Evolutionary conservation across 495 filamentous ascomycete genomes (phyloP).

Genomic region (Annulohypoxylon stygium): DNA sequence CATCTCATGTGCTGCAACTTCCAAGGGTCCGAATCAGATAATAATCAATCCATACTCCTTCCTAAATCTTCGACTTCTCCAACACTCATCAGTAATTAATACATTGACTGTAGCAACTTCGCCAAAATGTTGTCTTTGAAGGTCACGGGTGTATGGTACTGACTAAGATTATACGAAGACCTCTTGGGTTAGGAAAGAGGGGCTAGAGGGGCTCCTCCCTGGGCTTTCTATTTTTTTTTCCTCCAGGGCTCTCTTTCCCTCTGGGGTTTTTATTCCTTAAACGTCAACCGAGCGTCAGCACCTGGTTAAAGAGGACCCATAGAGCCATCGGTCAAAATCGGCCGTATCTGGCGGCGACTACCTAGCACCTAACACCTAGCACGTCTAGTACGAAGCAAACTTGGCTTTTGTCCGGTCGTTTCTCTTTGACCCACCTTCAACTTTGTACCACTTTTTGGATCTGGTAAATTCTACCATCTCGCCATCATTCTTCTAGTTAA

Average conservation of each 20-base stretch:
- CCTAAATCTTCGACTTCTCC: slow-evolving; percentile 19
- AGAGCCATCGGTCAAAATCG: slow-evolving; percentile 43
- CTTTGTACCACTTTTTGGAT: slow-evolving; percentile 27
- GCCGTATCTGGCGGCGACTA: slow-evolving; percentile 30
- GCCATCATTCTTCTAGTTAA: slow-evolving; percentile 25
- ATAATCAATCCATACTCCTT: slow-evolving; percentile 19
- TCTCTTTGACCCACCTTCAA: slow-evolving; percentile 37
- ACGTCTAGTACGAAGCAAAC: slow-evolving; percentile 19
- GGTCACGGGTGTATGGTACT: slow-evolving; percentile 18
- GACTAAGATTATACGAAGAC: slow-evolving; percentile 27
- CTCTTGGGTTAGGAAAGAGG: slow-evolving; percentile 25
- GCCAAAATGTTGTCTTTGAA: not conserved
- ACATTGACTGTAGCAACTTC: slow-evolving; percentile 1
- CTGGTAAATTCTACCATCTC: slow-evolving; percentile 20
- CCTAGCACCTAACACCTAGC: not conserved
- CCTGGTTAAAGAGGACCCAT: slow-evolving; percentile 11
- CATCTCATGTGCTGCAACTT: slow-evolving; percentile 23
- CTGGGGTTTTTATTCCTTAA: slow-evolving; percentile 19
- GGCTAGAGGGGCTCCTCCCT: slow-evolving; percentile 28
- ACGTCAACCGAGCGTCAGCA: slow-evolving; percentile 47
- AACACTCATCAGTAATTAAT: slow-evolving; percentile 1
- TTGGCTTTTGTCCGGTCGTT: slow-evolving; percentile 35
- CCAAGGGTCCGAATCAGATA: slow-evolving; percentile 27
- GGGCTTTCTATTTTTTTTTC: not conserved
- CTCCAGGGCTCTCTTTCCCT: not conserved